These are phyloP conservation scores for Yarrowia hollandica DNA, from an alignment of 805 yeast genomes.

Conservation along the genomic window DNA sequence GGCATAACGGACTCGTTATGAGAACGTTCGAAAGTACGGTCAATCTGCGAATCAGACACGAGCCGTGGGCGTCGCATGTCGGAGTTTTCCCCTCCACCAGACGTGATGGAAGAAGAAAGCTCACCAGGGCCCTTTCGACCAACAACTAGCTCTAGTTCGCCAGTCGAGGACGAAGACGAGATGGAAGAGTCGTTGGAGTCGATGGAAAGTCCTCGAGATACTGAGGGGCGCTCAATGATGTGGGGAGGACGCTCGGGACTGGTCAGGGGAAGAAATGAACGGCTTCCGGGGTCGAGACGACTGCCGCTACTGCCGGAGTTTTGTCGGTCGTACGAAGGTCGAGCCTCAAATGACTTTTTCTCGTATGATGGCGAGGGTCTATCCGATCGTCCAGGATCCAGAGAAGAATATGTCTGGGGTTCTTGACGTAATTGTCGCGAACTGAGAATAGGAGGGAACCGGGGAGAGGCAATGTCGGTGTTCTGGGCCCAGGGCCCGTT, in stretches of 20 bases:
- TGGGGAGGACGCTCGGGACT: constrained; percentile 9
- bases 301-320: not conserved
- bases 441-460: constrained; percentile 8
- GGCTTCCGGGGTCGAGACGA: not conserved
- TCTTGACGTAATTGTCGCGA: constrained; percentile 1
- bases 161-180: constrained; percentile 22
- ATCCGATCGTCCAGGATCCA: constrained; percentile 2
- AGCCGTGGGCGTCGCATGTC: constrained; percentile 11
- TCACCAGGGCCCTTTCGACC: constrained; percentile 9
- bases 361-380: not conserved
- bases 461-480: constrained; percentile 15
- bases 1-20: constrained; percentile 21
- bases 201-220: constrained; percentile 13
- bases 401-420: constrained; percentile 11
- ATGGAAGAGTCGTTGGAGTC: constrained; percentile 28
- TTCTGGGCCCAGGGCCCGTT: constrained; percentile 21
- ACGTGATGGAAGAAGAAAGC: constrained; percentile 14
- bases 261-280: constrained; percentile 1
- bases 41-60: constrained; percentile 19
- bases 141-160: constrained; percentile 18
- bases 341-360: not conserved
- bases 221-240: constrained; percentile 11
- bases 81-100: not conserved
- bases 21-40: not conserved
- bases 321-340: not conserved